Base-by-base conservation (phyloP, 2,329 filamentous ascomycete species). In the Aureobasidium mangrovei region DNA sequence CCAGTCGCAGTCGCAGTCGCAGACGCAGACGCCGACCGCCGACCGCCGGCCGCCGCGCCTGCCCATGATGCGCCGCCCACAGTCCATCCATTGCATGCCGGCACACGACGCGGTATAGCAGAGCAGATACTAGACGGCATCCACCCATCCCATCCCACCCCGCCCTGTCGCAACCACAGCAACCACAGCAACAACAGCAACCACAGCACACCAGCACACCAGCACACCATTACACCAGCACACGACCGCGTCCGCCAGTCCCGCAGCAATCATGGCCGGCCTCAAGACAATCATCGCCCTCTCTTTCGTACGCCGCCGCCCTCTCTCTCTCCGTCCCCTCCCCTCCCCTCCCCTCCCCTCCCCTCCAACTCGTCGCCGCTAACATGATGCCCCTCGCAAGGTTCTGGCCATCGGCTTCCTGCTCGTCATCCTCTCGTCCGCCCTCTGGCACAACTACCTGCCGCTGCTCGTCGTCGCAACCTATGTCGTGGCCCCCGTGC, bases 281-380 rank as follows among this genome's bases (percentile, higher is more conserved):
- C 84, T 98, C 67, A 97, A 96, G 77, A 98, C 93, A 63, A 98
- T 98, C 74, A 98, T 98, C 72, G 89, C 88, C 61, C 87, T 98
- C 64, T 97, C 93, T 69, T 98, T 98, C 75, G 93, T 88, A 81
- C 54, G 82, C 58, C 47, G 33, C 32, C 29, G 18, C 31, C 48
- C 10, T 59, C 59, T 61, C n/a, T 51, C 31, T 49, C 36, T 57
- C 18, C 56, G 56, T 36, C 43, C 12, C 27, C 38, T 7, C n/a
- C 10, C 45, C 55, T 29, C 51, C 39, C 45, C 7, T 29, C 12
- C 5, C 33, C 38, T n/a, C 4, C 28, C 9, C 24, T 7, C 36
- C 44, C 42, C 49, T 54, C 35, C 31, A 38, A 40, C 31, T 63
- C 24, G 31, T 44, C 36, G 31, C 53, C 32, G 31, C 33, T 38